Conservation (phyloP, 2,329 filamentous ascomycete genomes). For the Xylariaceae sp. region DNA sequence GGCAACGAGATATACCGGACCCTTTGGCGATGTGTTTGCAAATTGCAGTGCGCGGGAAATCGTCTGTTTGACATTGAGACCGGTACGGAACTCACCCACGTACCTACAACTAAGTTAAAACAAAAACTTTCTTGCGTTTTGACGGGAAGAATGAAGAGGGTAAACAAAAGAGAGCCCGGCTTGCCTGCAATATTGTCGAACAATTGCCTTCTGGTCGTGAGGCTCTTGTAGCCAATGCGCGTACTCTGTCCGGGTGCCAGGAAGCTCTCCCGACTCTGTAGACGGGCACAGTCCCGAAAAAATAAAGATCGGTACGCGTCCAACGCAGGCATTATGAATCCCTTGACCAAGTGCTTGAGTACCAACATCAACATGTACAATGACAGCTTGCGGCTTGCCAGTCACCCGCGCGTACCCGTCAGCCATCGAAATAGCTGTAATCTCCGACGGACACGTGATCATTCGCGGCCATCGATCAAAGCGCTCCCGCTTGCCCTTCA, state of each 20-base stretch:
- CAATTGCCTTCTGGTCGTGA: constrained; percentile 69
- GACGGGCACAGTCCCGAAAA: constrained; percentile 72
- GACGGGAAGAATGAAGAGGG: too few relatives aligned
- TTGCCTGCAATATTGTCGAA: constrained; percentile 70
- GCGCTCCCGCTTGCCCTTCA: constrained; percentile 66
- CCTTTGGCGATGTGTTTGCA: constrained; percentile 63
- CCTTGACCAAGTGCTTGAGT: constrained; percentile 71
- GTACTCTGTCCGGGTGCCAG: constrained; percentile 68
- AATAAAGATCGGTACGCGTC: constrained; percentile 66
- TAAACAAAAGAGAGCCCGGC: too few relatives aligned
- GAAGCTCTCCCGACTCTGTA: constrained; percentile 68
- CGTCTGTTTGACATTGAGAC: constrained; percentile 71
- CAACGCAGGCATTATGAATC: constrained; percentile 68
- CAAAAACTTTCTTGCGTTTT: too few relatives aligned
- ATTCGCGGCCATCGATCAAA: constrained; percentile 59
- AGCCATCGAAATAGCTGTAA: constrained; percentile 74
- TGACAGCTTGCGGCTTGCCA: constrained; percentile 64
- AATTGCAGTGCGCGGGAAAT: constrained; percentile 70
- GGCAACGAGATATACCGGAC: constrained; percentile 64
- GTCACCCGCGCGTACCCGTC: constrained; percentile 69
- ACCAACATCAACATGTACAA: constrained; percentile 74
- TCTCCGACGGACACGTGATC: constrained; percentile 60
- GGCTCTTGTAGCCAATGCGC: constrained; percentile 79
- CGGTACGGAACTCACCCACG: constrained; percentile 65
- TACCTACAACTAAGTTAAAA: too few relatives aligned